A percentile compares a stretch with the other conserved stretches of the same genome.
Evolutionary conservation across 169 alveolate genomes (phyloP).

Genomic region (Plasmodium malariae): DNA sequence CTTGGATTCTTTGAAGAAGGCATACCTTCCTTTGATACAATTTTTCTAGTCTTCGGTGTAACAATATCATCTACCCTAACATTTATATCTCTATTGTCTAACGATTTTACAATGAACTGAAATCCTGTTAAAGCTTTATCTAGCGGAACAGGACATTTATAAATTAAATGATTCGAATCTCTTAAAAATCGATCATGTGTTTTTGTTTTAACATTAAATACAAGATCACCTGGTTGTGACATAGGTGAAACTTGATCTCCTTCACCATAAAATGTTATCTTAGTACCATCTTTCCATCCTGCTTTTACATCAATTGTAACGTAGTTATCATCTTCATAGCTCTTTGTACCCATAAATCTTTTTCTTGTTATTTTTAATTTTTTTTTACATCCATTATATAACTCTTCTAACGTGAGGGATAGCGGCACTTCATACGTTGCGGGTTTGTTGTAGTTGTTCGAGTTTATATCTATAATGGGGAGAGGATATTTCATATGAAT

Average conservation of each 20-base stretch:
- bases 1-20: conserved; percentile 87
- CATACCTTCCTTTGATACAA: conserved; percentile 89
- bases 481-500: neutral
- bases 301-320: conserved; percentile 90
- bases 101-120: conserved; percentile 87
- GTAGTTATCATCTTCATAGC: conserved; percentile 88
- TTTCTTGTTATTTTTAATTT: conserved; percentile 90
- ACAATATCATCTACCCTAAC: conserved; percentile 88
- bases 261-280: conserved; percentile 89
- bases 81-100: conserved; percentile 89
- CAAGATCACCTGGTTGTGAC: conserved; percentile 89
- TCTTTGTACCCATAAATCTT: conserved; percentile 83
- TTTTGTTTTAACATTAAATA: conserved; percentile 86
- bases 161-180: conserved; percentile 87
- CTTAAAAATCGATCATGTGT: conserved; percentile 86
- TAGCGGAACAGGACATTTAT: conserved; percentile 89
- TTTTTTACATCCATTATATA: conserved; percentile 85
- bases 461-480: conserved; percentile 46
- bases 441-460: conserved; percentile 74
- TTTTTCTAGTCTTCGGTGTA: conserved; percentile 85
- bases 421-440: conserved; percentile 87
- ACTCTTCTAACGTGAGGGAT: conserved; percentile 88
- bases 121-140: conserved; percentile 91
- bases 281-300: conserved; percentile 93
- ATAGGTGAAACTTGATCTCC: conserved; percentile 90